Conservation (phyloP, 2,329 filamentous ascomycete species). For the Sporothrix dimorphospora region DNA sequence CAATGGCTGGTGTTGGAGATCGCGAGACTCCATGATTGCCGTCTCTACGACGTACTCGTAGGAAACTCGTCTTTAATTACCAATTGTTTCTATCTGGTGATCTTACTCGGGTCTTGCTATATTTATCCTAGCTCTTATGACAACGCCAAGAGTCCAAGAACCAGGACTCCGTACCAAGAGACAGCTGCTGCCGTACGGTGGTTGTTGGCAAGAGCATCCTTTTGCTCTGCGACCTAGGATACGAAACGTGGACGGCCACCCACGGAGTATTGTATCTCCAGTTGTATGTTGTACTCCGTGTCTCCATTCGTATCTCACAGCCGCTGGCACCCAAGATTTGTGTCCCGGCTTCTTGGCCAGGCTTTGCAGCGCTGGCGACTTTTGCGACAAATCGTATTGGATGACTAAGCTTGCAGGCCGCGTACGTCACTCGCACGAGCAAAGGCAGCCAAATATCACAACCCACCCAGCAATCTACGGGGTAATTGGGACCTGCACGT, state of each 20-base stretch:
- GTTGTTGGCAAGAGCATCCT: not conserved
- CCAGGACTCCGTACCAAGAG: not conserved
- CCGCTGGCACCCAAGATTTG: not conserved
- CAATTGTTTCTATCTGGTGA: too few species aligned
- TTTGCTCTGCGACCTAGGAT: not conserved
- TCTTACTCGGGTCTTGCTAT: not conserved
- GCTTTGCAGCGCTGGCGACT: too few species aligned
- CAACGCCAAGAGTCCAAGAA: not conserved
- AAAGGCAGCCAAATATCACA: not conserved
- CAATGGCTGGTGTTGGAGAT: not conserved
- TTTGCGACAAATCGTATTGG: too few species aligned
- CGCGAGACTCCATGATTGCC: not conserved
- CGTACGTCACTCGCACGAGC: not conserved
- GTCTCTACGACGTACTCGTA: not conserved
- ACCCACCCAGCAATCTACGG: not conserved
- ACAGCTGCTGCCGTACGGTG: not conserved
- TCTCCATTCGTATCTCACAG: too few species aligned
- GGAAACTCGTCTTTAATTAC: too few species aligned
- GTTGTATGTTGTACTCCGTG: too few species aligned
- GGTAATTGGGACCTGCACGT: conserved; percentile 13
- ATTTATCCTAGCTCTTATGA: not conserved
- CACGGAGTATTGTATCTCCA: not conserved
- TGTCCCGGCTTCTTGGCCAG: not conserved
- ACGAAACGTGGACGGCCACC: not conserved
- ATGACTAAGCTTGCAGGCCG: conserved; percentile 2